Base-by-base conservation (phyloP, 805 yeast genomes). In the Starmerella khaoyaiensis region DNA sequence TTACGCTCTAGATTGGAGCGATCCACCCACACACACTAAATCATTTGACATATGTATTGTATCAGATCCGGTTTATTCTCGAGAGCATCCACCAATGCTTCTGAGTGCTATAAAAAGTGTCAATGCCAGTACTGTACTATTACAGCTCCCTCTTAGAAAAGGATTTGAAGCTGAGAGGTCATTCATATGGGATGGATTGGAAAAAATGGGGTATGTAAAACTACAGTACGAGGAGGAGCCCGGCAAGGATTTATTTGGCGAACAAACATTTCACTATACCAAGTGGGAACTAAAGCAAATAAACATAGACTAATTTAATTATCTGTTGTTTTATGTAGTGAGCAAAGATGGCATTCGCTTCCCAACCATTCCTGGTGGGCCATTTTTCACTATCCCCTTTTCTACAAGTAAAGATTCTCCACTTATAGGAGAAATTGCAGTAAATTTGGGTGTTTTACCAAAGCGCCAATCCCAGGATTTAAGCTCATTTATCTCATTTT, bases 61-160 rank as follows among this genome's bases (percentile, higher is more conserved):
- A 4, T 79, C 94, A 16, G 98, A 87, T 56, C 95, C 96, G 0
- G 74, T 87, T 2, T 87, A 90, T 55, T 79, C 94, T 0, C 61
- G 76, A 0, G 67, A 71, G 22, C 97, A 87, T 52, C 96, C 96
- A 1, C 54, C 56, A 12, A 71, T 80, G 73, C 73, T 87, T 1
- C 68, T 70, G 4, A 56, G 69, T 33, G 76, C 81, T 67, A 60
- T 86, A 5, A 49, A 51, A 3, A 46, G 49, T 28, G 74, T 80
- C 37, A 49, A 76, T 16, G 55, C 55, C 1, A 39, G 37, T 0
- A 56, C 52, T 2, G 60, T 84, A 0, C 55, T 81, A 12, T 54
- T 87, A 6, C 84, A 84, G 55, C 61, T 90, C 11, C 97, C 97
- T 0, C 56, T 80, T 3, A 61, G 98, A 42, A 61, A 61, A 2